phyloP scores from a whole-genome alignment of 345 rosid genomes.

The Citrus glauca region DNA sequence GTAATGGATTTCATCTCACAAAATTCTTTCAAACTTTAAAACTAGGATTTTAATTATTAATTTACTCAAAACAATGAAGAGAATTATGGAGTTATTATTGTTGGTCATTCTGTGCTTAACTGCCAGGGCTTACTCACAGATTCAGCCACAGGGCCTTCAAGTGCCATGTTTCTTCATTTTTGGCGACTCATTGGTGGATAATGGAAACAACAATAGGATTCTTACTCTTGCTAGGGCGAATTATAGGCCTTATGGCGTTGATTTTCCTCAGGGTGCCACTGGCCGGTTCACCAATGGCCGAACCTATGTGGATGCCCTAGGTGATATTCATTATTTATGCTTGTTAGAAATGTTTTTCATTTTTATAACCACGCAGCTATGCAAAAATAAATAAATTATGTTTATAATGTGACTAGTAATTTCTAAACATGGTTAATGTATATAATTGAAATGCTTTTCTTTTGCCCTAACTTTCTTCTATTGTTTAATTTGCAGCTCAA shows the following conservation, averaged over 20 bases:
- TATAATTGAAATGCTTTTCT: neutral
- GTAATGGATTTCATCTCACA: neutral
- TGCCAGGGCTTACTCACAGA: conserved; percentile 26
- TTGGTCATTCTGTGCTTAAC: conserved; percentile 16
- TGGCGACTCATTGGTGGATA: conserved; percentile 91
- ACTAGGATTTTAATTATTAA: neutral
- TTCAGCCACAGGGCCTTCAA: conserved; percentile 40
- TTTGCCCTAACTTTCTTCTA: neutral
- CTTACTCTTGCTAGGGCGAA: conserved; percentile 73
- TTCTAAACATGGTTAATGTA: neutral
- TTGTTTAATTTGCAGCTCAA: conserved; percentile 46
- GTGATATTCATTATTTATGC: conserved; percentile 23
- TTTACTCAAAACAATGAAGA: neutral
- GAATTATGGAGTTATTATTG: conserved; percentile 2
- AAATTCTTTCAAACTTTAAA: neutral
- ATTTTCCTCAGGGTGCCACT: conserved; percentile 69
- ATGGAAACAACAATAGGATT: conserved; percentile 82
- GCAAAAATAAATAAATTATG: neutral
- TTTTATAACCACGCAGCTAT: neutral
- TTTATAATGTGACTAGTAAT: neutral
- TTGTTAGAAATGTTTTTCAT: neutral
- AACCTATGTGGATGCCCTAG: conserved; percentile 77
- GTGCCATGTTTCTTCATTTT: conserved; percentile 83
- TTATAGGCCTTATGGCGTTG: conserved; percentile 86
- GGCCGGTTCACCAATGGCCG: conserved; percentile 87